Percentiles rank a stretch among this genome's conserved stretches.
Conservation (phyloP, 116 monocot genomes). For the Zostera marina region DNA sequence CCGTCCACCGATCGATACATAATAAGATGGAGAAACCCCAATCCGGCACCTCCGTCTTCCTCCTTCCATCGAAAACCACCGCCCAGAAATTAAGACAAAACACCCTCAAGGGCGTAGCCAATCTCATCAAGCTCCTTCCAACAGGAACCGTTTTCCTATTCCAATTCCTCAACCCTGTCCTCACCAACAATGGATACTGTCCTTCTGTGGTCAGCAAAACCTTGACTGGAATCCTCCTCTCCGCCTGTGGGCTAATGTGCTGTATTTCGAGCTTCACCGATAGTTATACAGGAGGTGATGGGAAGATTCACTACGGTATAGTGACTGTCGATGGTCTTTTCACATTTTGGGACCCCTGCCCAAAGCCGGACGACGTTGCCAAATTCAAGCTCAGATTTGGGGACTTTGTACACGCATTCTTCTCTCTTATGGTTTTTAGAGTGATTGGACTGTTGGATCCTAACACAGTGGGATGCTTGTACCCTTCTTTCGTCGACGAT, state of each 20-base stretch:
- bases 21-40: no score
- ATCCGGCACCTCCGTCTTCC: background rate
- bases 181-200: slow-evolving; percentile 51
- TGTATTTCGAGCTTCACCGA: slow-evolving; percentile 54
- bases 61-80: background rate
- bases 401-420: slow-evolving; percentile 41
- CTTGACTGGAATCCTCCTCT: slow-evolving; percentile 24
- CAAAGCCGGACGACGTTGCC: slow-evolving; percentile 7
- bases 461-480: slow-evolving; percentile 39
- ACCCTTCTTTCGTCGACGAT: slow-evolving; percentile 19
- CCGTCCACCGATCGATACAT: no score
- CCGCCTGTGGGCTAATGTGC: slow-evolving; percentile 31
- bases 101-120: slow-evolving; percentile 17
- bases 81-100: background rate
- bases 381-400: slow-evolving; percentile 32
- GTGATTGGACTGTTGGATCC: slow-evolving; percentile 29
- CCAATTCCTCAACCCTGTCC: slow-evolving; percentile 45
- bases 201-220: slow-evolving; percentile 14
- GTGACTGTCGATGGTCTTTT: slow-evolving; percentile 32
- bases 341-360: slow-evolving; percentile 20
- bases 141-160: slow-evolving; percentile 63
- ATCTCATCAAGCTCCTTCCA: slow-evolving; percentile 72
- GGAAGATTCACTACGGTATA: slow-evolving; percentile 41
- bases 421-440: slow-evolving; percentile 36
- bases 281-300: slow-evolving; percentile 31